phyloP scores from a whole-genome alignment of 2,329 filamentous ascomycete genomes.

The Stylonectria norvegica region DNA sequence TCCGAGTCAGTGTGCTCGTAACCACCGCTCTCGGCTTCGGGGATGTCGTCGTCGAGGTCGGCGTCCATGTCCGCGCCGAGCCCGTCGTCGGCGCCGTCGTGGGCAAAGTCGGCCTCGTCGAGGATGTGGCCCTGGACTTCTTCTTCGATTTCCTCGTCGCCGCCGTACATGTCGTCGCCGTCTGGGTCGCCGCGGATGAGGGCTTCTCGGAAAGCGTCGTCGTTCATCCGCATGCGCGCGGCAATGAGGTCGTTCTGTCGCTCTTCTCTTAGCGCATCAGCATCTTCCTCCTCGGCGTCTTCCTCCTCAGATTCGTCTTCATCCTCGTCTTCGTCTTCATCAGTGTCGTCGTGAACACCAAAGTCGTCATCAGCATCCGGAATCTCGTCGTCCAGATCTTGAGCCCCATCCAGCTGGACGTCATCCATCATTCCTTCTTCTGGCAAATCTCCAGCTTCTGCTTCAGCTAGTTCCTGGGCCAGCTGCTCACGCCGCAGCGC shows the following conservation, averaged over 20 bases:
- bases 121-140: constrained; percentile 57
- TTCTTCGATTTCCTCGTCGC: constrained; percentile 52
- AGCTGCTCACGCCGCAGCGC: constrained; percentile 67
- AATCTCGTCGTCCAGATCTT: constrained; percentile 70
- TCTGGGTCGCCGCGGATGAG: constrained; percentile 50
- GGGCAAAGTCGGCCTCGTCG: constrained; percentile 58
- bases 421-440: constrained; percentile 51
- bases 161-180: constrained; percentile 49
- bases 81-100: constrained; percentile 28
- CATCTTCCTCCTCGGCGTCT: constrained; percentile 40
- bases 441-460: constrained; percentile 46
- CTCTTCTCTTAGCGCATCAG: constrained; percentile 40
- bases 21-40: constrained; percentile 59
- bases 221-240: constrained; percentile 51
- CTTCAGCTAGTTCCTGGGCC: constrained; percentile 71
- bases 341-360: constrained; percentile 47
- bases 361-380: constrained; percentile 62
- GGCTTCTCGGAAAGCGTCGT: constrained; percentile 61
- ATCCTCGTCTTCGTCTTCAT: constrained; percentile 36
- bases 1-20: constrained; percentile 80
- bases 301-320: constrained; percentile 40
- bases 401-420: constrained; percentile 52
- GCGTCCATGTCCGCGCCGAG: constrained; percentile 53
- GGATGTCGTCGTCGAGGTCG: constrained; percentile 70
- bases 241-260: constrained; percentile 48